These are phyloP conservation scores for Kwoniella mangroviensis DNA, from an alignment of 768 basidiomycete species.

Conservation along the genomic window DNA sequence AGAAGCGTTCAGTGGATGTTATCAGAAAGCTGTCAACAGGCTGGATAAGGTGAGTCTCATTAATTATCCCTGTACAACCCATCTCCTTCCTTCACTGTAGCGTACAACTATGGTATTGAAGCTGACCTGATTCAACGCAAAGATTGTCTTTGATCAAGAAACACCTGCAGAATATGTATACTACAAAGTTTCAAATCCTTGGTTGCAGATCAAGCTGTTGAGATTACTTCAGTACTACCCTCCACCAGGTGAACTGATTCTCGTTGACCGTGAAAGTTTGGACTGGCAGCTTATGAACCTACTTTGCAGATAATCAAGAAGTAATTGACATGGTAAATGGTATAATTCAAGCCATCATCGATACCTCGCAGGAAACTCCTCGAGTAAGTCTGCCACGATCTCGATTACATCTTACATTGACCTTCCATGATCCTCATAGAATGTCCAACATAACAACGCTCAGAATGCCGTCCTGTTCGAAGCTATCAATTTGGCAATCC, in stretches of 20 bases:
- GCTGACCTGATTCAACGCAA: conserved; percentile 51
- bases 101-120: background rate
- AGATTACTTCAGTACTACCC: conserved; percentile 94
- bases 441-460: conserved; percentile 98
- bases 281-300: background rate
- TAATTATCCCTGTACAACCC: no score
- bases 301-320: conserved; percentile 74
- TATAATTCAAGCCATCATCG: conserved; percentile 87
- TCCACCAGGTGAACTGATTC: conserved; percentile 72
- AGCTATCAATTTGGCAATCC: conserved; percentile 94
- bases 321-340: conserved; percentile 75
- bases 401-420: background rate
- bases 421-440: conserved; percentile 59
- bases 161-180: conserved; percentile 89
- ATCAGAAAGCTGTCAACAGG: conserved; percentile 91
- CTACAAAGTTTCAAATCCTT: conserved; percentile 96
- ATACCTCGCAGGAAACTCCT: conserved; percentile 81
- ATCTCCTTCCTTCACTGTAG: no score
- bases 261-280: background rate
- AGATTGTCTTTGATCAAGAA: conserved; percentile 88
- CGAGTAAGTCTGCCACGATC: conserved; percentile 40
- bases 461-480: conserved; percentile 98
- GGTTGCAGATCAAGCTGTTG: conserved; percentile 95
- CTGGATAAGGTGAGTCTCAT: conserved; percentile 69
- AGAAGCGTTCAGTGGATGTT: conserved; percentile 87